Percentiles rank a stretch among this genome's conserved stretches.
Conservation (phyloP, 2,329 filamentous ascomycete genomes). For the Tolypocladium amazonense region DNA sequence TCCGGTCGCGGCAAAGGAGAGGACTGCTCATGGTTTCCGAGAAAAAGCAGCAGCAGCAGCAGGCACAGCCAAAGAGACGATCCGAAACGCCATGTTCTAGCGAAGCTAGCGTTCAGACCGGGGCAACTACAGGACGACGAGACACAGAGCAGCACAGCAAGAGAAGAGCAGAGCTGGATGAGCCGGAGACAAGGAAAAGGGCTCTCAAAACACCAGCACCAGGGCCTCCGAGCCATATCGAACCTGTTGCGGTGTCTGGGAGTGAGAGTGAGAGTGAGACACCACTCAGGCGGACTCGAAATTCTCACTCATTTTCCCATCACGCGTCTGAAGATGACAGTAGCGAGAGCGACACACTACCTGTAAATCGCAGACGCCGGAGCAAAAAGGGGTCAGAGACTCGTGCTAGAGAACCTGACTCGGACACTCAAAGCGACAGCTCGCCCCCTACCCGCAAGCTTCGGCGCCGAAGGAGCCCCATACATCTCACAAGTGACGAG, state of each 20-base stretch:
- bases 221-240: neutral
- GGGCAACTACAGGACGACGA: neutral
- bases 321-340: neutral
- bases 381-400: neutral
- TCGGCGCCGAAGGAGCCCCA: neutral
- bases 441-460: neutral
- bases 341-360: constrained; percentile 1
- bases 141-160: neutral
- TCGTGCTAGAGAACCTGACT: neutral
- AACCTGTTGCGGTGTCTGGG: neutral
- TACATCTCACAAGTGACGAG: neutral
- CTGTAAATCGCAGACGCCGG: neutral
- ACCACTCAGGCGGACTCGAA: neutral
- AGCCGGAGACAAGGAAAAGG: neutral
- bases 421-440: neutral
- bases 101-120: neutral
- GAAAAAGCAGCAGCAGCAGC: constrained; percentile 8
- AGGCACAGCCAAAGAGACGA: neutral
- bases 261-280: neutral
- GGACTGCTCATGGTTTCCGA: constrained; percentile 37
- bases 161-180: neutral
- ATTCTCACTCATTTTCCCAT: neutral
- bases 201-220: neutral
- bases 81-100: neutral
- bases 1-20: constrained; percentile 34